These are phyloP conservation scores for Stachybotrys chartarum DNA, from an alignment of 2,329 filamentous ascomycete genomes.

Conservation along the genomic window DNA sequence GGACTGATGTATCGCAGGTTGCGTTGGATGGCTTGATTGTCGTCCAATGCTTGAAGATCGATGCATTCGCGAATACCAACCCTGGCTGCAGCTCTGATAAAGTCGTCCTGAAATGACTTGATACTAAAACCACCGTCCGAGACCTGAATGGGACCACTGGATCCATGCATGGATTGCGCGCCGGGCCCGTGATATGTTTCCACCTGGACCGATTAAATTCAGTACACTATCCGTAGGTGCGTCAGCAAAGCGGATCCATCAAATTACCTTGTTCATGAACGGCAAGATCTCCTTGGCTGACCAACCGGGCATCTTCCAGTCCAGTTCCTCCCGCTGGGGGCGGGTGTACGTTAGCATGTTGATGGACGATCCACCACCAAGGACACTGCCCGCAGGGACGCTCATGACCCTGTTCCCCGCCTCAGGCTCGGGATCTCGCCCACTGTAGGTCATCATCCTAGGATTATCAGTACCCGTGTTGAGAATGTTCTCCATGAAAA, in stretches of 20 bases:
- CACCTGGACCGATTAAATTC: no score
- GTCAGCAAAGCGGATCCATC: no score
- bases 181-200: conserved; percentile 17
- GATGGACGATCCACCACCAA: conserved; percentile 1
- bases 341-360: background rate
- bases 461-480: background rate
- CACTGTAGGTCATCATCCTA: background rate
- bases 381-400: background rate
- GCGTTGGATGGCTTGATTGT: conserved; percentile 21
- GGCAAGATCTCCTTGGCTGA: background rate
- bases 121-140: conserved; percentile 37
- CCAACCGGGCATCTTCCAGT: background rate
- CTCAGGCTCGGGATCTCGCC: background rate
- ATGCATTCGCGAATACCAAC: conserved; percentile 40
- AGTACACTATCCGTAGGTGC: no score
- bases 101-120: conserved; percentile 33
- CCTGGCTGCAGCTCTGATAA: conserved; percentile 37
- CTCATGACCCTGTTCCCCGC: background rate
- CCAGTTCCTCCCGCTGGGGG: background rate
- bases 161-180: conserved; percentile 30
- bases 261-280: background rate
- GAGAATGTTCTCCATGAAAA: background rate
- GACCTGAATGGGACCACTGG: conserved; percentile 42
- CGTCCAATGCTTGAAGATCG: conserved; percentile 42
- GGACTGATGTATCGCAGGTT: conserved; percentile 35